A percentile compares a stretch with the other conserved stretches of the same genome.
These are phyloP conservation scores for Tuber borchii DNA, from an alignment of 495 filamentous ascomycete species.

Conservation along the genomic window DNA sequence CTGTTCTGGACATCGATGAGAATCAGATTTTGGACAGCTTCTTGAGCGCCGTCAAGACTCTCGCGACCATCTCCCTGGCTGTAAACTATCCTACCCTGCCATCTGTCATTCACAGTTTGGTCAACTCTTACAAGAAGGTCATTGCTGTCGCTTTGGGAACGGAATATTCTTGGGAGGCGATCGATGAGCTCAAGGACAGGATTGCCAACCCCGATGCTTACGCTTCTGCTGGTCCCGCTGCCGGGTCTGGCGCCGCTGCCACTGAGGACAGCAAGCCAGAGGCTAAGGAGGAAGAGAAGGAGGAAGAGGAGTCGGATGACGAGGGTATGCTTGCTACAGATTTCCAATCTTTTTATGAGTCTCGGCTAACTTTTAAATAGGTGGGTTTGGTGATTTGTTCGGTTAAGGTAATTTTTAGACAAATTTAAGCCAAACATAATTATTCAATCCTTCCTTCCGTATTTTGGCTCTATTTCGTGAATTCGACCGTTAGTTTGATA, in stretches of 20 bases:
- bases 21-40: conserved; percentile 81
- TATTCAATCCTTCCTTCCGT: conserved; percentile 31
- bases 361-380: conserved; percentile 44
- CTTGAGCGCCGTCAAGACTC: conserved; percentile 71
- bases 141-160: conserved; percentile 84
- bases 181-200: conserved; percentile 95
- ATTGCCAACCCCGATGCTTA: conserved; percentile 97
- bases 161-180: conserved; percentile 90
- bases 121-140: conserved; percentile 97
- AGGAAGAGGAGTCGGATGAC: conserved; percentile 58
- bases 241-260: conserved; percentile 47
- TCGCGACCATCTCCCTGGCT: conserved; percentile 84
- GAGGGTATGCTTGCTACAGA: conserved; percentile 48
- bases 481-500: neutral
- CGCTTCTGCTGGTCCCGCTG: conserved; percentile 66
- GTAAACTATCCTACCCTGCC: conserved; percentile 93
- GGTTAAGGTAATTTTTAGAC: conserved; percentile 43
- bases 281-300: conserved; percentile 53
- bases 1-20: conserved; percentile 88
- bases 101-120: conserved; percentile 84
- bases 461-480: neutral
- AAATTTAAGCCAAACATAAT: conserved; percentile 42
- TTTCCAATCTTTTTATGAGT: conserved; percentile 19
- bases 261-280: conserved; percentile 50
- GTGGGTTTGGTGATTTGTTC: conserved; percentile 67